Evolutionary conservation across 225 moss, liverwort and hornwort species (phyloP), one percentile per base, ranked within the genome.

Genomic region (Polytrichum commune): DNA sequence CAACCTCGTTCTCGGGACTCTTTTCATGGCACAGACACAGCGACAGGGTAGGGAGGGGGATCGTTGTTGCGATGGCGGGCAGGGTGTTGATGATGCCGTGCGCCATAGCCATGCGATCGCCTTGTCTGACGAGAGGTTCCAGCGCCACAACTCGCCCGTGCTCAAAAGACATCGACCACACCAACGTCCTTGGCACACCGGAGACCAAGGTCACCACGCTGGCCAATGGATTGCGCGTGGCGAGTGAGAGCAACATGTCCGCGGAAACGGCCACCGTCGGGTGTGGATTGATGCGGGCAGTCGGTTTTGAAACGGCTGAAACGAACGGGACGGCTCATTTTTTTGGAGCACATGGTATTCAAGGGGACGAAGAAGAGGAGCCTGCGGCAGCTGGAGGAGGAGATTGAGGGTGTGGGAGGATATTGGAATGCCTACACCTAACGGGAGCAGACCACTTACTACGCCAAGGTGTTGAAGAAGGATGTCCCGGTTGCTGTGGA

Each of bases 391-490:
- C 80, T 96, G 67, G 96, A 96, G 79, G 89, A 93, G 69, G 92
- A 96, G 93, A 93, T 96, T 77, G 96, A 96, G 86, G 93, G 93
- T 58, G 89, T 96, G 84, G 92, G 96, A 55, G 96, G 89, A 2
- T 92, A 93, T 74, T 81, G 92, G 79, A 96, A 96, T 69, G 96
- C 96, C 2, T 96, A 90, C 26, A 96, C 93, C 16, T 93, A 90
- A 1, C 85, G 96, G 13, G 93, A 96, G 79, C 91, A 96, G 86
- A 93, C 92, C 8, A 93, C 90, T 1, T 96, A 91, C 33, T 96
- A 92, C 71, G 93, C 93, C 13, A 96, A 96, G 61, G 90, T 93
- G 64, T 75, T 96, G 71, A 85, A 87, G 66, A 85, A 85, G 70
- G 85, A 96, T 69, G 79, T 89, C 24, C 87, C 84, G 10, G 85